Base-by-base conservation (phyloP, 2,329 filamentous ascomycete genomes). In the Ophiobolus disseminans region DNA sequence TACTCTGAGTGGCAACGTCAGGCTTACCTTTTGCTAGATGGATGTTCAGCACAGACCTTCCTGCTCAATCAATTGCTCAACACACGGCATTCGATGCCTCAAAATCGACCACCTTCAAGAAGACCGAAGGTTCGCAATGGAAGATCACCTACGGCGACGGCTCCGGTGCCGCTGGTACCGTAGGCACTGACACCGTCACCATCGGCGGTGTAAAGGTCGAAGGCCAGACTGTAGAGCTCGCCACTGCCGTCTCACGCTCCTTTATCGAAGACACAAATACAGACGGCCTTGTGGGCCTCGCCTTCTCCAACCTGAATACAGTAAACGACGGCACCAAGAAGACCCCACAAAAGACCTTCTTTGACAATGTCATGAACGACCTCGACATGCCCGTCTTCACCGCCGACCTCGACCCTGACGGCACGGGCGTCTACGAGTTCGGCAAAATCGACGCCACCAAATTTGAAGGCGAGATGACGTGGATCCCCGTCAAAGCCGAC, bases 271-370 rank as follows among this genome's bases (percentile, higher is more conserved):
- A 88, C 63, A 78, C 77, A n/a, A 74, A 78, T 54, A 86, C 80
- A 57, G 85, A 87, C 66, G 87, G 87, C n/a, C 80, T 90, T 4
- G 76, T 90, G 20, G 87, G 88, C 9, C 80, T 90, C 20, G 86
- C 82, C 7, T 90, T 87, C 66, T 82, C 80, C 47, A 78, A 72
- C 30, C 78, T 88, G 68, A 90, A 89, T 72, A 86, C 83, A 1
- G 64, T 71, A 45, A 69, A 70, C 47, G 63, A 70, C 20, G 69
- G 68, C 19, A 81, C 89, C 50, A 66, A 79, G 65, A 86, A 87
- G 1, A 74, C 78, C 13, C 75, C 78, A 54, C 85, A 88, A 58
- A 86, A 85, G 73, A 90, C 87, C 9, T 91, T 90, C 71, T 89
- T 90, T 67, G 86, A 89, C 63, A 90, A 88, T 67, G 76, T 88